These are phyloP conservation scores for Podospora anserina DNA, from an alignment of 495 filamentous ascomycete genomes.

Conservation along the genomic window DNA sequence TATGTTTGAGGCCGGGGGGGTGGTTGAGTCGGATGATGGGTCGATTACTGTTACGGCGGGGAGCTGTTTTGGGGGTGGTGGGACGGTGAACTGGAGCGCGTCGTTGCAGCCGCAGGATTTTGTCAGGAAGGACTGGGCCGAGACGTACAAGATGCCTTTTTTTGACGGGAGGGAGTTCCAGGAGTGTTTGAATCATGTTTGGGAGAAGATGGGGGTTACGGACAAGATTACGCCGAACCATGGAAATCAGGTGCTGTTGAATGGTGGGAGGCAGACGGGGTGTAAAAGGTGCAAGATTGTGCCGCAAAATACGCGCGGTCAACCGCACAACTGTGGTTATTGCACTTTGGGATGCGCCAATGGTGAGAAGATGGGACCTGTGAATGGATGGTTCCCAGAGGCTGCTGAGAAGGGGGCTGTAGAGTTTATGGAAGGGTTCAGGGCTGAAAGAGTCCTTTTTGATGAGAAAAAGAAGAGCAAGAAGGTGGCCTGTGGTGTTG, in stretches of 20 bases:
- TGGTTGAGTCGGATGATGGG: constrained; percentile 59
- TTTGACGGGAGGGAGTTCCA: constrained; percentile 77
- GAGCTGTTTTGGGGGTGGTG: constrained; percentile 79
- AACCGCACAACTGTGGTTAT: constrained; percentile 72
- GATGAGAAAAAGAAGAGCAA: constrained; percentile 47
- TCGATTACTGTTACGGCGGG: constrained; percentile 62
- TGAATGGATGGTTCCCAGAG: constrained; percentile 72
- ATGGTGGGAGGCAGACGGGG: constrained; percentile 73
- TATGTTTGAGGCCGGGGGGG: constrained; percentile 62
- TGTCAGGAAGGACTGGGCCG: constrained; percentile 80
- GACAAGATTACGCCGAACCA: constrained; percentile 66
- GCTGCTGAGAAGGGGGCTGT: constrained; percentile 67
- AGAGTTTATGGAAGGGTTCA: constrained; percentile 74
- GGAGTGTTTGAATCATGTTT: constrained; percentile 65
- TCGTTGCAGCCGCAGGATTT: constrained; percentile 74
- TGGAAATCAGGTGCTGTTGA: constrained; percentile 63
- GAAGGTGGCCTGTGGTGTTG: constrained; percentile 62
- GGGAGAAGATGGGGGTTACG: constrained; percentile 63
- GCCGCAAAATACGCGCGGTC: constrained; percentile 74
- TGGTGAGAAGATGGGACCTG: constrained; percentile 73
- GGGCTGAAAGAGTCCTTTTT: constrained; percentile 65
- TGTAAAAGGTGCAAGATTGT: constrained; percentile 61
- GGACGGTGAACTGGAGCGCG: constrained; percentile 87
- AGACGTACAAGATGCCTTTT: constrained; percentile 62
- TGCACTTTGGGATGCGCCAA: constrained; percentile 74